Evolutionary conservation across 2,329 filamentous ascomycete genomes (phyloP), one percentile per base, ranked within the genome.

Genomic region (Ceratocystis harringtonii): DNA sequence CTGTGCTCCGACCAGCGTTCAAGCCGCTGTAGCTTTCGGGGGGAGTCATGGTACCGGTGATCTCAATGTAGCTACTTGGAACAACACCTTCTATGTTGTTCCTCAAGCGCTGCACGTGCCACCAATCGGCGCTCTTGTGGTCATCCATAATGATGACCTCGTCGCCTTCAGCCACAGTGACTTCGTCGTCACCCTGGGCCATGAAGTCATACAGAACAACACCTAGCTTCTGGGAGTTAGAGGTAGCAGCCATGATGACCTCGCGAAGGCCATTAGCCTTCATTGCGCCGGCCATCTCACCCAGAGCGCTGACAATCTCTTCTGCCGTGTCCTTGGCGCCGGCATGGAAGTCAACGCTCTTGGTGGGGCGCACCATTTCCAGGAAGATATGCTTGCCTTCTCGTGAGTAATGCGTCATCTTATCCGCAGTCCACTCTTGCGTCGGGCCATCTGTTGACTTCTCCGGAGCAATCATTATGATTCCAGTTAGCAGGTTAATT

Each of bases 341-440:
- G 19, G 94, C 95, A 74, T 99, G 94, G 70, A 99, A 95, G 76
- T 99, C 94, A 66, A 96, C 81, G 74, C 91, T 96, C 78, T 92
- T 96, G 76, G 90, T 96, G 5, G 94, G 94, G 64, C 87, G 81
- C 63, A 96, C 87, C 60, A 99, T 80, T 74, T 99, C 94, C 73
- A 99, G 80, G 72, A 99, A 99, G 15, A 99, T 89, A 75, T 97
- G 94, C 73, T 99, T 99, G 44, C 92, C 94, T 77, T 99, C 94
- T 66, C 95, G 90, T 25, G 92, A 96, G 75, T 97, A 97, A 75
- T 96, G 90, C n/a, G 88, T 91, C 81, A 99, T 87, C 73, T 89
- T 94, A 55, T 97, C 92, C 0, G 91, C 92, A 1, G 87, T 88
- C 94, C 94, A 99, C 75, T 95, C 92, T 72, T 95, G 87, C 67